Conservation (phyloP, 306 rosid genomes). For the Cicer yamashitae region DNA sequence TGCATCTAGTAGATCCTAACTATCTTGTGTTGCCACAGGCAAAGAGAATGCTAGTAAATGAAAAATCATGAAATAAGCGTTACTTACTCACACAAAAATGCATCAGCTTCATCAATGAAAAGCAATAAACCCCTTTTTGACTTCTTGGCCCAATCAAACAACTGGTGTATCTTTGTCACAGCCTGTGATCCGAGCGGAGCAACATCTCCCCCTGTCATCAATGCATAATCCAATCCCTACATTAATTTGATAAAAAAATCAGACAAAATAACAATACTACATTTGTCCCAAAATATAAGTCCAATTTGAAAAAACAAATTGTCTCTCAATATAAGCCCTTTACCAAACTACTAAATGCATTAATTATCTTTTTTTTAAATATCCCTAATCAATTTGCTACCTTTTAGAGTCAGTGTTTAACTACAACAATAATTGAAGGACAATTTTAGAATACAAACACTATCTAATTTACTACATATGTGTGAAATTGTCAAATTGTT, state of each 20-base stretch:
- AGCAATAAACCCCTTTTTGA: conserved; percentile 88
- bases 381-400: not conserved
- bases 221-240: conserved; percentile 94
- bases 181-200: conserved; percentile 97
- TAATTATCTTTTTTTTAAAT: not conserved
- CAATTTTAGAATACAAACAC: not conserved
- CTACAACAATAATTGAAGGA: not conserved
- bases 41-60: conserved; percentile 28
- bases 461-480: not conserved
- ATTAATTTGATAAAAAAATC: conserved; percentile 19
- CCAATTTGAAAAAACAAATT: not conserved
- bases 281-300: not conserved
- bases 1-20: conserved; percentile 19
- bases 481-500: not conserved
- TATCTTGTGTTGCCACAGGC: not conserved
- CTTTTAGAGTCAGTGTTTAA: too few species aligned
- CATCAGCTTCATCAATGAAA: conserved; percentile 98
- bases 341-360: not conserved
- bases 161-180: conserved; percentile 94
- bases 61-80: not conserved
- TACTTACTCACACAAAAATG: conserved; percentile 97
- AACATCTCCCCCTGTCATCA: conserved; percentile 99
- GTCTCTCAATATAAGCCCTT: not conserved
- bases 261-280: not conserved
- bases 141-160: conserved; percentile 96